A percentile compares a stretch with the other conserved stretches of the same genome.
Evolutionary conservation across 495 filamentous ascomycete species (phyloP).

Genomic region (Aspergillus cavernicola): DNA sequence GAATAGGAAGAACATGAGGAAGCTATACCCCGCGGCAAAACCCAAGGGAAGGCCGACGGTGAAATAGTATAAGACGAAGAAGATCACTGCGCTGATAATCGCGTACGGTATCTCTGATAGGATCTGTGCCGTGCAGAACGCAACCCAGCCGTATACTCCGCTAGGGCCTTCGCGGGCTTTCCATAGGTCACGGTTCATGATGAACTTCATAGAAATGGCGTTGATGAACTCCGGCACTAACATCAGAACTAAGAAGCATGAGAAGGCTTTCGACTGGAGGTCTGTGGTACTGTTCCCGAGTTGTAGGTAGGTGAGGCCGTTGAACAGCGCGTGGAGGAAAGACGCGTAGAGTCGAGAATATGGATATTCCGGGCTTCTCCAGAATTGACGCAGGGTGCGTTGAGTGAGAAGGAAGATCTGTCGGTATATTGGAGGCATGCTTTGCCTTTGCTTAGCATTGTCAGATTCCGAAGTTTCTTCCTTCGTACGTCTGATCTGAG

Average conservation of each 20-base stretch:
- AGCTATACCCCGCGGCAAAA: constrained; percentile 69
- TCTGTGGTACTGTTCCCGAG: constrained; percentile 63
- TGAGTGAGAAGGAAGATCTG: constrained; percentile 63
- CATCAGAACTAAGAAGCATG: constrained; percentile 77
- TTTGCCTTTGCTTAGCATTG: constrained; percentile 48
- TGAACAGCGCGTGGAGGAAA: constrained; percentile 68
- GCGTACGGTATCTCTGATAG: constrained; percentile 73
- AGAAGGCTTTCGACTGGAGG: constrained; percentile 75
- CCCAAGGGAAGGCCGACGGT: constrained; percentile 59
- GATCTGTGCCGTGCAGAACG: constrained; percentile 67
- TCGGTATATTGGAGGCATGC: constrained; percentile 60
- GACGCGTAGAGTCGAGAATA: constrained; percentile 81
- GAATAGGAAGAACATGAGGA: constrained; percentile 75
- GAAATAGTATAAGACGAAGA: constrained; percentile 73
- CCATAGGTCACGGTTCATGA: constrained; percentile 64
- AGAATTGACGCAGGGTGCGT: constrained; percentile 65
- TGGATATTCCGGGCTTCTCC: constrained; percentile 72
- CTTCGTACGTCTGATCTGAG: constrained; percentile 55
- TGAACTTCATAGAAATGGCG: constrained; percentile 74
- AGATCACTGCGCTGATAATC: constrained; percentile 63
- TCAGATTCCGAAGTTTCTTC: constrained; percentile 34
- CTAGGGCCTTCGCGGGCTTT: constrained; percentile 71
- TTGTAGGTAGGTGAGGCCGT: constrained; percentile 70
- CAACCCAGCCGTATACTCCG: constrained; percentile 70
- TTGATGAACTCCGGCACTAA: constrained; percentile 72